Evolutionary conservation across 192 early-diverging fungal genomes (phyloP), one percentile per base, ranked within the genome.

Genomic region (Dissophora globulifera): DNA sequence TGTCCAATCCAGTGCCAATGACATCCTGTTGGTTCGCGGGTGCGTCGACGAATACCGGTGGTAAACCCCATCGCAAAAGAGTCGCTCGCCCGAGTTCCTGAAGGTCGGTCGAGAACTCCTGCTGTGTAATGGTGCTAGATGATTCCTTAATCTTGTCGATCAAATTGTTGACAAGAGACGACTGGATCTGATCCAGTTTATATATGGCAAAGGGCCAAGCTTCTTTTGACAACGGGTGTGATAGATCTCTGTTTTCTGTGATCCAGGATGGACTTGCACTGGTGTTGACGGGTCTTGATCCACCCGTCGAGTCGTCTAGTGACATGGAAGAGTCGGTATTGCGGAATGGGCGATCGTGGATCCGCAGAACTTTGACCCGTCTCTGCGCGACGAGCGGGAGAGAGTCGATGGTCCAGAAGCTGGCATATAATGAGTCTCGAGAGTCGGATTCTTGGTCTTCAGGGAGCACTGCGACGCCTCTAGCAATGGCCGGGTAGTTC

Each of bases 1-100:
- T 42, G 22, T 66, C 51, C 25, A 76, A 40, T 11, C 72, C 72
- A 35, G 52, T 67, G 16, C 56, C 46, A 6, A 76, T 32, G 17
- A 61, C 45, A 55, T 76, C 72, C n/a, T 67, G 35, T 27, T 66
- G 50, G 13, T 76, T 66, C 43, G 63, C 32, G 26, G 45, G 29
- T 10, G 50, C 26, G 17, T 61, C 51, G n/a, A 76, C 48, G 31
- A 67, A 76, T 1, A 27, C 49, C 0, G 25, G 10, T 2, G 63
- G 32, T 27, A 76, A 30, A 4, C 72, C 58, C n/a, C 46, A 41
- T 5, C 52, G 16, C 22, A 55, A 15, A 10, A 75, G n/a, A 13
- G 43, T 48, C 20, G 22, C 49, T n/a, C 41, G 30, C 27, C 70
- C 70, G n/a, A 75, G 31, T 27, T 13, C 45, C 19, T 53, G 50